A percentile compares a stretch with the other conserved stretches of the same genome.
These are phyloP conservation scores for Fagus crenata DNA, from an alignment of 306 rosid genomes.

Conservation along the genomic window DNA sequence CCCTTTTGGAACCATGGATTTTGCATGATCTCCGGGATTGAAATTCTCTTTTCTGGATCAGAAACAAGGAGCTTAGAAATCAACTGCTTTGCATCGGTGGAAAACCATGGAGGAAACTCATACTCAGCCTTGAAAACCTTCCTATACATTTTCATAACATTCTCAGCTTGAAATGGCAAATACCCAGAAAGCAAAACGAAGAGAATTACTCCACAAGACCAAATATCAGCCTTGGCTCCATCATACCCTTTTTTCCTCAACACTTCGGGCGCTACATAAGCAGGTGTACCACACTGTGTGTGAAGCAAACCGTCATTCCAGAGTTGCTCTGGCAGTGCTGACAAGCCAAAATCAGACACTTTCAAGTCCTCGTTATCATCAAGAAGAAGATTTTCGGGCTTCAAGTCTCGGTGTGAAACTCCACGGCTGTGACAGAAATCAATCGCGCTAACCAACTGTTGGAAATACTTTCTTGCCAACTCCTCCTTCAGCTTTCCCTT, in stretches of 20 bases:
- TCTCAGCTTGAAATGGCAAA: constrained; percentile 72
- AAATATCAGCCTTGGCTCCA: constrained; percentile 74
- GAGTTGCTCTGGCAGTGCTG: constrained; percentile 69
- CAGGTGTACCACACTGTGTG: constrained; percentile 85
- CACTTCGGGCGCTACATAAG: constrained; percentile 85
- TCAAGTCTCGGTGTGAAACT: constrained; percentile 73
- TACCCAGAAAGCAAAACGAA: constrained; percentile 64
- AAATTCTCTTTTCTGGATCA: constrained; percentile 58
- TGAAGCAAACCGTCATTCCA: constrained; percentile 68
- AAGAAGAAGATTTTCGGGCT: constrained; percentile 74
- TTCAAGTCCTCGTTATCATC: constrained; percentile 67
- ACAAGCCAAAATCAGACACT: constrained; percentile 79
- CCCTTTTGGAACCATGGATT: constrained; percentile 68
- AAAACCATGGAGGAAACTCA: constrained; percentile 63
- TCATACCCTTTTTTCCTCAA: constrained; percentile 73
- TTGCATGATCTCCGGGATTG: constrained; percentile 49
- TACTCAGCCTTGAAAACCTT: constrained; percentile 66
- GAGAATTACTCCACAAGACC: constrained; percentile 82
- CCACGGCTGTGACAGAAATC: constrained; percentile 89
- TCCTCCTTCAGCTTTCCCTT: constrained; percentile 67
- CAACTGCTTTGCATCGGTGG: constrained; percentile 46
- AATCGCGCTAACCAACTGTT: constrained; percentile 59
- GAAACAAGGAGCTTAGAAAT: constrained; percentile 58
- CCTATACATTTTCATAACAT: constrained; percentile 54
- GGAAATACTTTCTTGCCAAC: constrained; percentile 62